Conservation (phyloP, 306 rosid species). For the Gillenia trifoliata region DNA sequence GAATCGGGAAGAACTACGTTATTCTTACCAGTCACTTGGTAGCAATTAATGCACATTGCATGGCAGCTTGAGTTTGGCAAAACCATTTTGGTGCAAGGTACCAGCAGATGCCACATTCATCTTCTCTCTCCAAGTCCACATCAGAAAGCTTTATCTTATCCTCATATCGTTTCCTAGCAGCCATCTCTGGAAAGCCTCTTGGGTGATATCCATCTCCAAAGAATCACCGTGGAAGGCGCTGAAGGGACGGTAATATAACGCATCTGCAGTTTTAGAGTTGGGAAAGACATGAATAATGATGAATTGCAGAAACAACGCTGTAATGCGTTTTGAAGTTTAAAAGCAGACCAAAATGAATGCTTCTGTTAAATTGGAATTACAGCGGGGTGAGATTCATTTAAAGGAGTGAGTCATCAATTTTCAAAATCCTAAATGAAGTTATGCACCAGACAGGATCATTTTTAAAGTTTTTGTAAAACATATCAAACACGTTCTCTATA, state of each 20-base stretch:
- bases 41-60: slow-evolving; percentile 80
- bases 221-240: slow-evolving; percentile 47
- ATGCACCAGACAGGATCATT: not conserved
- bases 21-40: slow-evolving; percentile 56
- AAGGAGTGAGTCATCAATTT: not conserved
- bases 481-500: not conserved
- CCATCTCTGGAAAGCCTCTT: slow-evolving; percentile 35
- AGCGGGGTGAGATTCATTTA: not conserved
- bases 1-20: not conserved
- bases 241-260: slow-evolving; percentile 76
- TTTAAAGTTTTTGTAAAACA: not conserved
- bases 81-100: slow-evolving; percentile 63
- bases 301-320: not conserved
- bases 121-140: slow-evolving; percentile 54
- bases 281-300: not conserved
- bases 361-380: not conserved
- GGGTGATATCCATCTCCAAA: slow-evolving; percentile 25
- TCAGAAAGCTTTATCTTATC: slow-evolving; percentile 30
- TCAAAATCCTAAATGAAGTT: not conserved
- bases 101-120: slow-evolving; percentile 85
- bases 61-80: slow-evolving; percentile 82
- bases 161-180: slow-evolving; percentile 23
- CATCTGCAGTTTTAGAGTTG: slow-evolving; percentile 42
- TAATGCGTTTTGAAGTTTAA: not conserved
- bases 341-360: not conserved